Evolutionary conservation across 257 asterid species (phyloP).

Genomic region (Lycium barbarum): DNA sequence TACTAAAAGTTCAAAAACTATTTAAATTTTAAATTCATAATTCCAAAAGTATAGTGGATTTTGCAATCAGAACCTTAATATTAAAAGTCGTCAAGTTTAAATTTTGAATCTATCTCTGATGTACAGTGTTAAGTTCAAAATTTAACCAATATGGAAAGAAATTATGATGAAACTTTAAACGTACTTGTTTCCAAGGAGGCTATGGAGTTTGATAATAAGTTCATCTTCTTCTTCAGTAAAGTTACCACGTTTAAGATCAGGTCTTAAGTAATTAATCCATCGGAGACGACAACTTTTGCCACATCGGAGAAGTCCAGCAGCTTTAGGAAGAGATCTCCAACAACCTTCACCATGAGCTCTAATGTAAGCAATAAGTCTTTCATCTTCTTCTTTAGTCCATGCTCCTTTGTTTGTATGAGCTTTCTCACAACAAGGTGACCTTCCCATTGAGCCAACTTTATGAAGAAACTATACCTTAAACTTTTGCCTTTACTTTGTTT

Average conservation of each 20-base stretch:
- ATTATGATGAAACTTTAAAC: not conserved
- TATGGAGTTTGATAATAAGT: conserved; percentile 85
- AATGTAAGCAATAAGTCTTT: conserved; percentile 73
- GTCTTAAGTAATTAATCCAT: conserved; percentile 91
- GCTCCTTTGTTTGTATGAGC: conserved; percentile 98
- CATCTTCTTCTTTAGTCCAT: conserved; percentile 97
- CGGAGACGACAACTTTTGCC: conserved; percentile 95
- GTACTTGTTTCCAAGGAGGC: conserved; percentile 93
- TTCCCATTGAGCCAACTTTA: conserved; percentile 60
- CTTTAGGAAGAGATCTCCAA: conserved; percentile 96
- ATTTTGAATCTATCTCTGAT: not conserved
- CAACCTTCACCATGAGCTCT: conserved; percentile 93
- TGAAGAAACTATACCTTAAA: not conserved
- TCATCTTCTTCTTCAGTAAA: conserved; percentile 88
- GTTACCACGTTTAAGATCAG: conserved; percentile 94
- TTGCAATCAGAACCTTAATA: not conserved
- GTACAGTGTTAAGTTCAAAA: not conserved
- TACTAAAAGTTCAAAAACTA: too few relatives aligned
- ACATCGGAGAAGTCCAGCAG: conserved; percentile 96
- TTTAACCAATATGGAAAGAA: not conserved
- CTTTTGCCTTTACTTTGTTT: not conserved
- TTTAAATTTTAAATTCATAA: too few relatives aligned
- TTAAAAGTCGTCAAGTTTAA: not conserved
- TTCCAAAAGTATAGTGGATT: too few relatives aligned
- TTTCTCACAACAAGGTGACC: conserved; percentile 98